Evolutionary conservation across 208 protist genomes (phyloP), one percentile per base, ranked within the genome.

Genomic region (Acanthamoeba culbertsoni): DNA sequence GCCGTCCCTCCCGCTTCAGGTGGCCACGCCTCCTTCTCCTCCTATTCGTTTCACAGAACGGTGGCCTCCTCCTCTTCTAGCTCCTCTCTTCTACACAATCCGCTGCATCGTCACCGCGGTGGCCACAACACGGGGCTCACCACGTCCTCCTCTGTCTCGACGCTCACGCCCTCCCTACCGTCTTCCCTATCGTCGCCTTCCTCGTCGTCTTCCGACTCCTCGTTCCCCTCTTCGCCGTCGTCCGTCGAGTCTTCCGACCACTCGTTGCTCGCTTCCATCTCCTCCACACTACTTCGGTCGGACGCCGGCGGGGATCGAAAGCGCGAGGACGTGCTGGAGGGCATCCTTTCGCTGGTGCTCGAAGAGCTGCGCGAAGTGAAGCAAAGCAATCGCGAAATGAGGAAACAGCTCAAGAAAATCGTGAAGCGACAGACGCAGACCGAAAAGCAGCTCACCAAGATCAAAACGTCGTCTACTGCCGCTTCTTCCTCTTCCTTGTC

Each of bases 351-450:
- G 42, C 73, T 84, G 40, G 73, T 84, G 73, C 73, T 84, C 73
- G 73, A 84, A 33, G 73, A 84, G 73, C 73, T 84, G 45, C 73
- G 73, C 43, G 73, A 84, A 18, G 73, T 84, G 6, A 84, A 84
- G 73, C 73, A 84, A 18, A 20, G 55, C 73, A 84, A 84, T 6
- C 73, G 73, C 23, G 40, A 84, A 14, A 84, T 84, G 73, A 37
- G 45, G 43, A 84, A 84, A 33, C 73, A 84, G 73, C 73, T 84
- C 43, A 16, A 26, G 43, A 84, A 84, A 43, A 28, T 84, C 43
- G 43, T 55, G n/a, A 84, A 84, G 28, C 73, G 73, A 33, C 73
- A 84, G 45, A 6, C n/a, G 28, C 46, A 84, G 73, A 84, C 73
- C 28, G 73, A 84, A 33, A 23, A 55, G n/a, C 73, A 55, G 26